Conservation (phyloP, 257 asterid species). For the Scutellaria minor region DNA sequence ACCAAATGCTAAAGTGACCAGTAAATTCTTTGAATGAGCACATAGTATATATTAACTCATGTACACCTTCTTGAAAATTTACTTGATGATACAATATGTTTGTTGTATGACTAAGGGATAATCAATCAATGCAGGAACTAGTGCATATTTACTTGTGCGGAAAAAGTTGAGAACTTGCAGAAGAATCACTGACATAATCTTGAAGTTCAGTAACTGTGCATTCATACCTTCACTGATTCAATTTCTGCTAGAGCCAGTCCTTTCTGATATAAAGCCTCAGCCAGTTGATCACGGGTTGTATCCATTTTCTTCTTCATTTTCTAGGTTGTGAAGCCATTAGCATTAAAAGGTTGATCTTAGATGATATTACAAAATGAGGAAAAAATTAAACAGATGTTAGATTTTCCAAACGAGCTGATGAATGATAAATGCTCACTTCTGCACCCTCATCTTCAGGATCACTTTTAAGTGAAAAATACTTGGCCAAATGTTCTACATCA, state of each 20-base stretch:
- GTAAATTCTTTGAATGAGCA: conserved; percentile 11
- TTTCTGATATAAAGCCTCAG: conserved; percentile 91
- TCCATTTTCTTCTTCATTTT: conserved; percentile 86
- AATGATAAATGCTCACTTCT: conserved; percentile 63
- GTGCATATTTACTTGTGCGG: conserved; percentile 14
- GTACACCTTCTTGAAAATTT: neutral
- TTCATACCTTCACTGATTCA: conserved; percentile 67
- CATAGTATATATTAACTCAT: neutral
- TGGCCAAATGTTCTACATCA: conserved; percentile 77
- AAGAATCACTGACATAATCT: conserved; percentile 6
- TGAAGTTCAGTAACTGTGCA: conserved; percentile 4
- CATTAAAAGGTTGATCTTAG: conserved; percentile 28
- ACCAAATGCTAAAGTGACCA: neutral
- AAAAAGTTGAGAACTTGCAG: conserved; percentile 1
- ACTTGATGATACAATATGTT: conserved; percentile 7
- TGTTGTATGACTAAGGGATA: neutral
- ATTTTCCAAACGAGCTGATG: conserved; percentile 19
- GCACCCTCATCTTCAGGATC: conserved; percentile 92
- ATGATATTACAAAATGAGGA: conserved; percentile 10
- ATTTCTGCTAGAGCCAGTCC: conserved; percentile 84
- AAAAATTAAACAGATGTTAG: neutral
- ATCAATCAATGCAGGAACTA: conserved; percentile 13
- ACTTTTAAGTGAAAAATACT: conserved; percentile 60
- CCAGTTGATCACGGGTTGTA: conserved; percentile 76
- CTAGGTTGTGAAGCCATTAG: conserved; percentile 47